Evolutionary conservation across 2,329 filamentous ascomycete genomes (phyloP).

Genomic region (Colletotrichum truncatum): DNA sequence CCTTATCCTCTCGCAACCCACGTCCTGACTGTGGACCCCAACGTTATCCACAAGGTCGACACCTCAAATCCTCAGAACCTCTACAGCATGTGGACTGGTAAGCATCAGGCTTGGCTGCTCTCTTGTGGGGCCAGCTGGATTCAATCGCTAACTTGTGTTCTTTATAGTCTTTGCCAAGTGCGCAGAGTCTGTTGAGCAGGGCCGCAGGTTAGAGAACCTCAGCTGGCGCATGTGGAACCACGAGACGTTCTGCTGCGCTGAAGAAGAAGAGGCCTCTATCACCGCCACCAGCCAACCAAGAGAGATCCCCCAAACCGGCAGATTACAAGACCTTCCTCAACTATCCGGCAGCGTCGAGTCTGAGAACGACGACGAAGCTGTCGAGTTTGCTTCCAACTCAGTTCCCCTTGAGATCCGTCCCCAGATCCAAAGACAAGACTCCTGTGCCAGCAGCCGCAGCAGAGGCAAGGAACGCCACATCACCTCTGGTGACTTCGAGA

Average conservation of each 20-base stretch:
- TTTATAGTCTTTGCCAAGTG: conserved; percentile 92
- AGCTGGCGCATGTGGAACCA: conserved; percentile 96
- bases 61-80: conserved; percentile 92
- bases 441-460: conserved; percentile 74
- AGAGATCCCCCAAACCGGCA: conserved; percentile 52
- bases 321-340: conserved; percentile 69
- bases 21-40: conserved; percentile 90
- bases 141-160: conserved; percentile 5
- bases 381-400: conserved; percentile 65
- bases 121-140: conserved; percentile 34
- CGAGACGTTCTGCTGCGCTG: conserved; percentile 89
- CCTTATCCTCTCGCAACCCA: conserved; percentile 84
- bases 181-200: conserved; percentile 92
- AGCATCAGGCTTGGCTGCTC: conserved; percentile 45
- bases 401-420: conserved; percentile 69
- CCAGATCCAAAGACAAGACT: conserved; percentile 76
- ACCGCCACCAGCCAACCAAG: conserved; percentile 55
- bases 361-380: conserved; percentile 72
- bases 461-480: conserved; percentile 86
- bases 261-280: conserved; percentile 59
- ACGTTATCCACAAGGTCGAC: conserved; percentile 93
- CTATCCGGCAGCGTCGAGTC: conserved; percentile 84
- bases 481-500: conserved; percentile 90
- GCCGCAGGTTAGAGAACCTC: conserved; percentile 90
- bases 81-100: conserved; percentile 97